These are phyloP conservation scores for Exutisphaerella laricina DNA, from an alignment of 2,329 filamentous ascomycete genomes.

Conservation along the genomic window DNA sequence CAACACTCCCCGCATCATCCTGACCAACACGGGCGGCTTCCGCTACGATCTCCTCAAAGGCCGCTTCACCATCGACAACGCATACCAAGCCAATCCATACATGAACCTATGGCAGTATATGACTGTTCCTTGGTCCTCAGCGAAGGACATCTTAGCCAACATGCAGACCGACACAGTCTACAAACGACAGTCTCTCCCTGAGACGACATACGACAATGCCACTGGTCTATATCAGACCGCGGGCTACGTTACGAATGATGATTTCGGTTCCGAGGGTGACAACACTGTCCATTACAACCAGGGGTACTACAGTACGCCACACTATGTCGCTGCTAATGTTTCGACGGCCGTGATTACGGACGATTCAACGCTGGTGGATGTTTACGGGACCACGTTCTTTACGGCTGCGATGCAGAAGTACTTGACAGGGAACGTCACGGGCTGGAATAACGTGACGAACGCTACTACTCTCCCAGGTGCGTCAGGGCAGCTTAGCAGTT, in stretches of 20 bases:
- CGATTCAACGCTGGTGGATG: conserved; percentile 18
- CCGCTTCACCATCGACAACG: conserved; percentile 53
- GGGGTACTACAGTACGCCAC: conserved; percentile 12
- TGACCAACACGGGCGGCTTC: conserved; percentile 56
- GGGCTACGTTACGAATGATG: conserved; percentile 53
- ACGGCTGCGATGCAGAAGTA: conserved; percentile 16
- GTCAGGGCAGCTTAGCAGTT: conserved; percentile 16
- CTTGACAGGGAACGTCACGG: conserved; percentile 16
- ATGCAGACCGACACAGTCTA: conserved; percentile 26
- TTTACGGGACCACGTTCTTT: conserved; percentile 20
- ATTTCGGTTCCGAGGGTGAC: conserved; percentile 53
- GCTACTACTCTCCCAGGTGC: too few species aligned
- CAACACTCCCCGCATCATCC: conserved; percentile 50
- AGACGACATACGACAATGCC: conserved; percentile 10
- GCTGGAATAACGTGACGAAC: conserved; percentile 19
- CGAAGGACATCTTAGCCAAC: conserved; percentile 19
- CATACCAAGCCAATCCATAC: conserved; percentile 54
- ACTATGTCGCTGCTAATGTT: conserved; percentile 20
- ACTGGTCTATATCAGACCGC: conserved; percentile 31
- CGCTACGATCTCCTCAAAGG: conserved; percentile 60
- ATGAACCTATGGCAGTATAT: conserved; percentile 50
- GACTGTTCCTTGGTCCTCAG: conserved; percentile 18
- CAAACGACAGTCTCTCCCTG: conserved; percentile 13
- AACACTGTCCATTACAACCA: conserved; percentile 46
- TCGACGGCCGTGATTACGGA: conserved; percentile 16